phyloP scores from a whole-genome alignment of 164 flowering plant species.

The Berberis thunbergii region DNA sequence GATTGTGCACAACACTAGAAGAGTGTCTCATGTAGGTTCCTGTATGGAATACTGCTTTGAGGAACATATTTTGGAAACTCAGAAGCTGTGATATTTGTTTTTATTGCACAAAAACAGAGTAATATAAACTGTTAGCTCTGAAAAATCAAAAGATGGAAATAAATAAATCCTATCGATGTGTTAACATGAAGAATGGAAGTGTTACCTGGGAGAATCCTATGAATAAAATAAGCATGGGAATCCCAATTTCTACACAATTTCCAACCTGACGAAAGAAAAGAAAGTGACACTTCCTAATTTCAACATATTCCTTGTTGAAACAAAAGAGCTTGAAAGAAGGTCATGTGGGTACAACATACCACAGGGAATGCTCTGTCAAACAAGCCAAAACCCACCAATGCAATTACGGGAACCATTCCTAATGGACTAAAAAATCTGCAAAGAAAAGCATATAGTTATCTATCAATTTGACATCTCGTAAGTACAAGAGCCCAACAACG shows the following conservation, averaged over 20 bases:
- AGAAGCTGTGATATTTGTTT: no score
- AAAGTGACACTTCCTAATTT: background rate
- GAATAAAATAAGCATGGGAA: constrained; percentile 88
- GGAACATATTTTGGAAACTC: no score
- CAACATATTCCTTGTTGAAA: background rate
- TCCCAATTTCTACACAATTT: constrained; percentile 87
- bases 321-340: background rate
- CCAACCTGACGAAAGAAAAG: constrained; percentile 52
- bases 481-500: no score
- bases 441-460: background rate
- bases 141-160: background rate
- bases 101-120: no score
- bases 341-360: constrained; percentile 27
- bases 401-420: constrained; percentile 88
- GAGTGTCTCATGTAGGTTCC: no score
- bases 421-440: constrained; percentile 94
- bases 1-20: no score
- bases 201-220: constrained; percentile 80
- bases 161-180: background rate
- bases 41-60: no score
- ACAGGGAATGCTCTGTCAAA: constrained; percentile 91
- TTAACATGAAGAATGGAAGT: background rate
- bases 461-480: background rate
- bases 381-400: constrained; percentile 88
- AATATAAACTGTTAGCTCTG: no score